Conservation (phyloP, 768 basidiomycete species). For the Clitopilus hobsonii region DNA sequence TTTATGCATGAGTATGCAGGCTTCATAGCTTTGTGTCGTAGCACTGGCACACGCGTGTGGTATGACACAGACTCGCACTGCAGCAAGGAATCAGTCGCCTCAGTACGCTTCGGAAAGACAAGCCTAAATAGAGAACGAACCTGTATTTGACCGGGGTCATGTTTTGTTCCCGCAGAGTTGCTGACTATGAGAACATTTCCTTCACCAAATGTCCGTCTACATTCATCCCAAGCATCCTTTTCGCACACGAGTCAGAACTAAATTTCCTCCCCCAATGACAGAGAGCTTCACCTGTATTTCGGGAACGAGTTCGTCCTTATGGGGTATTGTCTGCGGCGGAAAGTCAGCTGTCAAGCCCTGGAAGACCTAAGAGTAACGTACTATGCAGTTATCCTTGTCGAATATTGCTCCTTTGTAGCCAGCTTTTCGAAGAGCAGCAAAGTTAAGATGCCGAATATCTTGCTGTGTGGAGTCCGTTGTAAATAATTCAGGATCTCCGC, state of each 20-base stretch:
- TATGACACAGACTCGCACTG: slow-evolving; percentile 86
- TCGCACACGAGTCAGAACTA: slow-evolving; percentile 1
- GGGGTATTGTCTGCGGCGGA: slow-evolving; percentile 67
- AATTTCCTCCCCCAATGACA: neutral
- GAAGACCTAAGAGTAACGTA: slow-evolving; percentile 28
- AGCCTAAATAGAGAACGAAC: slow-evolving; percentile 35
- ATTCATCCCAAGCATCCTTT: slow-evolving; percentile 76
- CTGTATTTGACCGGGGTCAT: slow-evolving; percentile 76
- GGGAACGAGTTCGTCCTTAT: slow-evolving; percentile 71
- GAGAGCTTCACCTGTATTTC: slow-evolving; percentile 58
- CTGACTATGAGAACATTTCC: slow-evolving; percentile 86
- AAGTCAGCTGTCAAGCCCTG: neutral
- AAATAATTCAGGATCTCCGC: neutral
- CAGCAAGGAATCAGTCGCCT: neutral
- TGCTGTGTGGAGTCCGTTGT: slow-evolving; percentile 34
- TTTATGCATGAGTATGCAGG: slow-evolving; percentile 75
- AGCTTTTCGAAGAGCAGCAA: slow-evolving; percentile 59
- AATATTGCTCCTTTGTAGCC: slow-evolving; percentile 91
- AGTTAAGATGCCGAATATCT: slow-evolving; percentile 87
- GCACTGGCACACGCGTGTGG: slow-evolving; percentile 75
- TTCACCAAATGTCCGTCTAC: slow-evolving; percentile 67
- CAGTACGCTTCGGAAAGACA: neutral
- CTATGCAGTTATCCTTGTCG: slow-evolving; percentile 98
- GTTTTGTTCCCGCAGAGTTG: slow-evolving; percentile 86
- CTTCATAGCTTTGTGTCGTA: slow-evolving; percentile 73